phyloP scores from a whole-genome alignment of 2,329 filamentous ascomycete genomes.

The Verticillium alfalfae region DNA sequence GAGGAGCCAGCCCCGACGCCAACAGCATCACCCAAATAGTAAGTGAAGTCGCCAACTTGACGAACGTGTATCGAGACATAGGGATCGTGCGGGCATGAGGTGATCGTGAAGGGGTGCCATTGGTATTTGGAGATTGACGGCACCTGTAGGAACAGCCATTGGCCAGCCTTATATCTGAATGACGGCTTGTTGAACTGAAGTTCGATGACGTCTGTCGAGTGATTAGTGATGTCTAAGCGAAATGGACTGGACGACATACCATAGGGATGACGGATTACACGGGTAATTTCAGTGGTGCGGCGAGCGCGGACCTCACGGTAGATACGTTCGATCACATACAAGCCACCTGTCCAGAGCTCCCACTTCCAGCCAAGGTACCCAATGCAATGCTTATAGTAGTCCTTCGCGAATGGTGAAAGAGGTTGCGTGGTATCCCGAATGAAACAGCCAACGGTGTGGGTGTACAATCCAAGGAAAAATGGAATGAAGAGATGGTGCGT shows the following conservation, averaged over 20 bases:
- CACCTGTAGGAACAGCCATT: constrained; percentile 96
- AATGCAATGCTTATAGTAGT: constrained; percentile 89
- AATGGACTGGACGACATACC: constrained; percentile 19
- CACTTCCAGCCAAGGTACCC: constrained; percentile 97
- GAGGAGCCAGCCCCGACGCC: constrained; percentile 68
- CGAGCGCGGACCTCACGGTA: constrained; percentile 86
- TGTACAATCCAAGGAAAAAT: constrained; percentile 90
- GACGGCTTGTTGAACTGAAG: constrained; percentile 95
- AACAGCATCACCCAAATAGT: constrained; percentile 85
- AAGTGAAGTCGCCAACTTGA: constrained; percentile 95
- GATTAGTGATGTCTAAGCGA: too few relatives aligned
- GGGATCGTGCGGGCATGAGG: constrained; percentile 91
- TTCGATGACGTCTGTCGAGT: constrained; percentile 66
- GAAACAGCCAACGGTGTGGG: constrained; percentile 93
- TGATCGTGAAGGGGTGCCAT: constrained; percentile 99
- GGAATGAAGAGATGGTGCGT: constrained; percentile 98
- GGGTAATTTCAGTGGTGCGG: constrained; percentile 81
- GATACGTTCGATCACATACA: constrained; percentile 83
- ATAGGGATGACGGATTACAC: constrained; percentile 93
- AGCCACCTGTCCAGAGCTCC: constrained; percentile 79
- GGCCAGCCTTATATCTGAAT: constrained; percentile 96
- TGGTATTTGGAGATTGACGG: constrained; percentile 83
- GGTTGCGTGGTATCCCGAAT: constrained; percentile 72
- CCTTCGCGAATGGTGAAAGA: constrained; percentile 74
- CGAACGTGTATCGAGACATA: constrained; percentile 94